Evolutionary conservation across 1,139 yeast genomes (phyloP), one percentile per base, ranked within the genome.

Genomic region (Candida glucosophila): DNA sequence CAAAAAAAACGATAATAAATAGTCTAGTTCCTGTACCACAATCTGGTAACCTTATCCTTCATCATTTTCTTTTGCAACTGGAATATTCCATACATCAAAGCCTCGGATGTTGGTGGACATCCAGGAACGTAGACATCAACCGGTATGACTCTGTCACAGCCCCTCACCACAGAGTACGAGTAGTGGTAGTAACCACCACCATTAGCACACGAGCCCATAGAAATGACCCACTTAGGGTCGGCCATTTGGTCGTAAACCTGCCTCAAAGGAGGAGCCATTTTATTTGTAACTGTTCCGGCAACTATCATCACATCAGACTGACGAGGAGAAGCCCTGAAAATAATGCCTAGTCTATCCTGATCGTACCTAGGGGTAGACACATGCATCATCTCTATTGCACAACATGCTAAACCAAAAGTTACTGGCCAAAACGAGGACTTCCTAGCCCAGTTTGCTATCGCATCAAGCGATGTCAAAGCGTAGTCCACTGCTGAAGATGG

Each of bases 381-480:
- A 57, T 83, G 95, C 95, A 83, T 83, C 95, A 83, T 83, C 58
- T 83, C 95, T 24, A 83, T 93, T 35, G 94, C 93, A 63, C 94
- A 82, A 59, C 94, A 82, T 6, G 94, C 94, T 47, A 82, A 65
- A 22, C 94, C 95, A 55, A 83, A 83, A 25, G 95, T 83, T 28
- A 82, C 92, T 9, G 95, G 95, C 95, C 95, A 83, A 55, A 83
- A 82, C 4, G 92, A 79, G 17, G 93, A 83, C 50, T 81, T 86
- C 55, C 95, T 73, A 2, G 92, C 93, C 95, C 95, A 83, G 60
- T 79, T 80, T 40, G 88, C 90, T 39, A 82, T 73, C 34, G 78
- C 74, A 48, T 83, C 95, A 40, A 82, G 61, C 15, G 90, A 73
- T n/a, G 94, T 82, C 48, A 82, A 66, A 5, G 86, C 90, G 44